Base-by-base conservation (phyloP, 1,284 basidiomycete species). In the Cutaneotrichosporon spelunceum region DNA sequence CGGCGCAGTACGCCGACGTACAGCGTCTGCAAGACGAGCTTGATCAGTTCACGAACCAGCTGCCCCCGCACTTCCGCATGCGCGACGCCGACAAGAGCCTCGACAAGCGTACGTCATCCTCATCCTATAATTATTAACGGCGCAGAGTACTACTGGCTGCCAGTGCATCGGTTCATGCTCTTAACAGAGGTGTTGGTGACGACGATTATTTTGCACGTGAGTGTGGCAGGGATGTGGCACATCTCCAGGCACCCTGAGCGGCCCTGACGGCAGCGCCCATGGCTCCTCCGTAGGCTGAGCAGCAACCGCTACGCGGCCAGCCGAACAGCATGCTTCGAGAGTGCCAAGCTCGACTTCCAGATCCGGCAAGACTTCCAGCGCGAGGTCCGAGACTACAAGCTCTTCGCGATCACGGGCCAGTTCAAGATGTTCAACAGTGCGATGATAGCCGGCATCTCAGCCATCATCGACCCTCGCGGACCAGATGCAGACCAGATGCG, bases 1-100 rank as follows among this genome's bases (percentile, higher is more conserved):
- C 84, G 56, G 88, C 88, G 56, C 89, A 91, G 70, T 96, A 96
- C 74, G 85, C 87, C 14, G 92, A 96, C 71, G 91, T 94, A 42
- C 78, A 90, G 47, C 80, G 83, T 1, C 82, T 97, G 53, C 93
- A 97, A 72, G 89, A 91, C 45, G 91, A 96, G 66, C 80, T 97
- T 19, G 82, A 91, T 60, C 85, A 84, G 68, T 94, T 93, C 74
- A 86, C 90, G 63, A 82, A 84, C 52, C 81, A 81, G 59, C 82
- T 95, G 23, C 93, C 93, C 8, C 87, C 88, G 13, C 73, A 75
- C 62, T 79, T 76, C 68, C 68, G 75, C 54, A 77, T 93, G 70
- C 72, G 76, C 50, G 83, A 88, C 45, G 87, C 91, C 2, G 90
- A 94, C 75, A 88, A 83, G 57, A 88, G 87, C 13, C 81, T 91